Evolutionary conservation across 1,139 yeast species (phyloP), one percentile per base, ranked within the genome.

Genomic region (Starmera stellimalicola): DNA sequence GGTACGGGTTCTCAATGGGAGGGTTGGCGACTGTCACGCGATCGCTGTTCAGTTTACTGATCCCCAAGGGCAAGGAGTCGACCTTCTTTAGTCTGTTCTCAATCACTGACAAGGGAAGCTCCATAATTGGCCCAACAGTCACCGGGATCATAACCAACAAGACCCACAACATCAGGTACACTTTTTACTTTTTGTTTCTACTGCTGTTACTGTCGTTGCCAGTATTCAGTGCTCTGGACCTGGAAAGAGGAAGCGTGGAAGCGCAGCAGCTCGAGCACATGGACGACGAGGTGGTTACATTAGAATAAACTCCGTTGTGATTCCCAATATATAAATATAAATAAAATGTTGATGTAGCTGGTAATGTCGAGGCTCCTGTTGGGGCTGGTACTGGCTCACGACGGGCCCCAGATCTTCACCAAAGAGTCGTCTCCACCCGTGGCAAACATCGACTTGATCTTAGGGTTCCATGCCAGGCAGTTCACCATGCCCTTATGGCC

Each of bases 351-450:
- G n/a, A n/a, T n/a, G n/a, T n/a, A n/a, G n/a, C n/a, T n/a, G n/a
- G n/a, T n/a, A n/a, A n/a, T n/a, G n/a, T n/a, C n/a, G n/a, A n/a
- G n/a, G n/a, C n/a, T n/a, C n/a, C n/a, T n/a, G n/a, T n/a, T n/a
- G n/a, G n/a, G n/a, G n/a, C n/a, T n/a, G n/a, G n/a, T n/a, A n/a
- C n/a, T n/a, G n/a, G n/a, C n/a, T n/a, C n/a, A n/a, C n/a, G n/a
- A n/a, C 18, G 52, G 52, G 2, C 79, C 80, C 88, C 88, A 80
- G 6, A 80, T 63, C 43, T 72, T 75, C 2, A 79, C 78, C 18
- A 62, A 52, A 12, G 72, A 70, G 54, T 87, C 96, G 55, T 87
- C 96, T 14, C 94, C 84, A 14, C 87, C 93, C 23, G 93, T 78
- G 18, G 84, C 87, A 72, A 87, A 77, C 51, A 77, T 55, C 28